phyloP scores from a whole-genome alignment of 2,329 filamentous ascomycete genomes.

The Curvularia eragrostidis region DNA sequence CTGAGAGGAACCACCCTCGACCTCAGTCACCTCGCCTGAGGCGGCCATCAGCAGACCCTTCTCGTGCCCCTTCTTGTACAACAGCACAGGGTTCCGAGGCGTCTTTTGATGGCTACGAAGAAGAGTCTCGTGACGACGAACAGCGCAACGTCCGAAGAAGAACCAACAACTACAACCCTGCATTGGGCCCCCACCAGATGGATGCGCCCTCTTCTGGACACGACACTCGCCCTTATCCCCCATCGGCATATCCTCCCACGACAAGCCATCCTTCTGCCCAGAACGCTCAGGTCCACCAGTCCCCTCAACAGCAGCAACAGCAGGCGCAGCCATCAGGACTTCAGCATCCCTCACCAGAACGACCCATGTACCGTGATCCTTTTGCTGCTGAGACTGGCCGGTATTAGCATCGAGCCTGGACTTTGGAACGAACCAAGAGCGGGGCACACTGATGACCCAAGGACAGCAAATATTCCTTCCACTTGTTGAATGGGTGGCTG shows the following conservation, averaged over 20 bases:
- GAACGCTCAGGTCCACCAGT: conserved; percentile 13
- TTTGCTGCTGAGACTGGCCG: conserved; percentile 24
- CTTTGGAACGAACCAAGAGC: conserved; percentile 16
- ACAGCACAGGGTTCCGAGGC: conserved; percentile 41
- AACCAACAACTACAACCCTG: conserved; percentile 47
- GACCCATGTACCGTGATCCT: conserved; percentile 24
- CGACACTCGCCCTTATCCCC: conserved; percentile 29
- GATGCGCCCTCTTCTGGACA: conserved; percentile 29
- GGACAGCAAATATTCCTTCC: not conserved
- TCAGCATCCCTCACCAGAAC: conserved; percentile 17
- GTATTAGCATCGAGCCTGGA: conserved; percentile 39
- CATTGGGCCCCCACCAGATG: conserved; percentile 30
- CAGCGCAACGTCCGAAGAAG: conserved; percentile 46
- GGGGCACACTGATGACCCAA: conserved; percentile 15
- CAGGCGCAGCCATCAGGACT: conserved; percentile 8
- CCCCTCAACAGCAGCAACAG: conserved; percentile 21
- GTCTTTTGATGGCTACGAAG: conserved; percentile 43
- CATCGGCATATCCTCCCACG: conserved; percentile 28
- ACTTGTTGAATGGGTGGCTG: conserved; percentile 9
- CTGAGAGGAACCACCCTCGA: conserved; percentile 54
- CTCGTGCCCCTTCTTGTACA: conserved; percentile 37
- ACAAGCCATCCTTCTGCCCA: conserved; percentile 25
- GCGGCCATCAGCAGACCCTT: conserved; percentile 40
- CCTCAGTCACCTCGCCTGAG: conserved; percentile 53
- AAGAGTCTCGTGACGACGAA: conserved; percentile 39